A percentile compares a stretch with the other conserved stretches of the same genome.
Conservation (phyloP, 2,329 filamentous ascomycete species). For the Ophiocordyceps camponoti-rufipedis region DNA sequence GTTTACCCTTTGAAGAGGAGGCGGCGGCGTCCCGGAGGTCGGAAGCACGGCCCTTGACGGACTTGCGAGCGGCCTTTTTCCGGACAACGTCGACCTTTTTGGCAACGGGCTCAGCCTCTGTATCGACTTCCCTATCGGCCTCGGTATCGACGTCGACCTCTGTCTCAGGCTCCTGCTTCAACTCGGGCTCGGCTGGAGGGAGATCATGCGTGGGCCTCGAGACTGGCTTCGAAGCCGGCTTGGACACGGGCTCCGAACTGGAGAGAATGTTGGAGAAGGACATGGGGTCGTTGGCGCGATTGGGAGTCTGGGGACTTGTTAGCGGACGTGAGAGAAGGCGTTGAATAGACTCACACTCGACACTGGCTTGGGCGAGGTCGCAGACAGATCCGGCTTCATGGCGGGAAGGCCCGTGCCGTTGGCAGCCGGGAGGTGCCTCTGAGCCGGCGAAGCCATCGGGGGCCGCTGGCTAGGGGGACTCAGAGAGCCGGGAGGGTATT, state of each 20-base stretch:
- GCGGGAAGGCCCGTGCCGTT: conserved; percentile 21
- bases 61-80: conserved; percentile 15
- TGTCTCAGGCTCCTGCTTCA: conserved; percentile 4
- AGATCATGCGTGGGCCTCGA: conserved; percentile 16
- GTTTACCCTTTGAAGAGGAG: conserved; percentile 24
- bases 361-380: conserved; percentile 19
- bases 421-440: conserved; percentile 23
- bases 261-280: conserved; percentile 91
- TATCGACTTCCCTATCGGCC: conserved; percentile 16
- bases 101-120: conserved; percentile 12
- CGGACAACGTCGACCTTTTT: conserved; percentile 11
- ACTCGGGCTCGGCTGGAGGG: conserved; percentile 5
- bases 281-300: conserved; percentile 72
- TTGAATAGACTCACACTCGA: conserved; percentile 18
- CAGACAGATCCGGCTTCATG: conserved; percentile 20
- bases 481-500: conserved; percentile 21
- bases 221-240: conserved; percentile 34
- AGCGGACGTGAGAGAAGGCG: not conserved
- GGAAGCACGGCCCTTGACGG: conserved; percentile 31
- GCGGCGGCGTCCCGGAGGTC: conserved; percentile 30
- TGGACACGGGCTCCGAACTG: conserved; percentile 48
- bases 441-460: conserved; percentile 24
- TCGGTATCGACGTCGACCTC: conserved; percentile 13
- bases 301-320: conserved; percentile 39
- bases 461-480: conserved; percentile 22